Conservation (phyloP, 208 protist genomes). For the Crithidia sp. region DNA sequence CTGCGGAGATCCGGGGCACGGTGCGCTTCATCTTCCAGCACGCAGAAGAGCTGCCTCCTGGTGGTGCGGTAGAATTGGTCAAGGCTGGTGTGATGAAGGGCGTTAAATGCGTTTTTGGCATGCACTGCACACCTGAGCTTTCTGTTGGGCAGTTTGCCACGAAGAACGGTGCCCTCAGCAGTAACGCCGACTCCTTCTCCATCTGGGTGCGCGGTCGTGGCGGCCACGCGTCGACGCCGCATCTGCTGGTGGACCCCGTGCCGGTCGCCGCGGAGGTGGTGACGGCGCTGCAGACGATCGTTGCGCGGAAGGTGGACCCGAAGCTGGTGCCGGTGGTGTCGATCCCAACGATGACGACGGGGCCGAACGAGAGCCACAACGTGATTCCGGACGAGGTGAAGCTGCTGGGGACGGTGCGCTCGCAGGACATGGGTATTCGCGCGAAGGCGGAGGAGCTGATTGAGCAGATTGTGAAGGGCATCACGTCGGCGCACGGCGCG, state of each 20-base stretch:
- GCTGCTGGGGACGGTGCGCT: conserved; percentile 63
- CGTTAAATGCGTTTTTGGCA: conserved; percentile 59
- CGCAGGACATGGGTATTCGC: conserved; percentile 45
- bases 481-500: conserved; percentile 54
- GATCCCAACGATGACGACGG: conserved; percentile 52
- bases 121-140: conserved; percentile 39
- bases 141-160: conserved; percentile 28
- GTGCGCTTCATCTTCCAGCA: conserved; percentile 79
- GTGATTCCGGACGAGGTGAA: conserved; percentile 66
- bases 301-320: conserved; percentile 53
- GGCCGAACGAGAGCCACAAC: conserved; percentile 62
- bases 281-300: conserved; percentile 56
- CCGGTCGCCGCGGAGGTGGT: conserved; percentile 66
- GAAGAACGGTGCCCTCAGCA: conserved; percentile 28
- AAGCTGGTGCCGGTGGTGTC: conserved; percentile 53
- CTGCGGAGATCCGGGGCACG: conserved; percentile 53
- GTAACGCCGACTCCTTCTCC: conserved; percentile 37
- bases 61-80: conserved; percentile 60
- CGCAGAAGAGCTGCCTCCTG: conserved; percentile 61
- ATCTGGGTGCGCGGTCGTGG: conserved; percentile 51
- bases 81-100: conserved; percentile 49
- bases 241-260: conserved; percentile 65
- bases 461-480: conserved; percentile 50
- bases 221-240: conserved; percentile 65
- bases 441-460: conserved; percentile 38